A percentile compares a stretch with the other conserved stretches of the same genome.
Conservation (phyloP, 345 rosid species). For the Erucastrum elatum region DNA sequence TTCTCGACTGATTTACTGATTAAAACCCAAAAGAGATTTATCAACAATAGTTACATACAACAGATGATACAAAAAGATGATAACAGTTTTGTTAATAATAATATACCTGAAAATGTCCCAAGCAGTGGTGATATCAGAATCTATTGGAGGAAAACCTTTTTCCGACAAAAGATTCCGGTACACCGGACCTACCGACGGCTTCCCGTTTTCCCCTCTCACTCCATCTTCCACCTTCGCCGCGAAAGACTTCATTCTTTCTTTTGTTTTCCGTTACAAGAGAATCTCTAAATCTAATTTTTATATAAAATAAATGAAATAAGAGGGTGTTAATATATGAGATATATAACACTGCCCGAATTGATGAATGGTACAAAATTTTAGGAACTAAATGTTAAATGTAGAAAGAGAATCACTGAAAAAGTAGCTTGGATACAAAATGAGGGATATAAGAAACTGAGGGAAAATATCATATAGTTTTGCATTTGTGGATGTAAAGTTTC, state of each 20-base stretch:
- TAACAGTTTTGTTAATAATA: background rate
- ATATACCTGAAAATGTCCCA: slow-evolving; percentile 89
- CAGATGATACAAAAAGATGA: background rate
- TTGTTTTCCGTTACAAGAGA: background rate
- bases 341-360: background rate
- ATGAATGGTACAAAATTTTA: background rate
- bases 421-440: background rate
- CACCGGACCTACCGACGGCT: slow-evolving; percentile 81
- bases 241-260: slow-evolving; percentile 58
- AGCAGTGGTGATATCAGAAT: slow-evolving; percentile 50
- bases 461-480: no score
- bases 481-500: background rate
- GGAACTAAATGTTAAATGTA: background rate
- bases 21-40: background rate
- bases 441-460: background rate
- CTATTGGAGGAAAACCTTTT: slow-evolving; percentile 63
- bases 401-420: background rate
- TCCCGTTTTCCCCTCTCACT: slow-evolving; percentile 66
- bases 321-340: background rate
- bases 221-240: slow-evolving; percentile 79
- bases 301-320: background rate
- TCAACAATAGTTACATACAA: background rate
- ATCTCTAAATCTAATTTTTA: background rate
- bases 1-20: slow-evolving; percentile 65
- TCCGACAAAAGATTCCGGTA: slow-evolving; percentile 70